Evolutionary conservation across 805 yeast species (phyloP).

Genomic region (Yarrowia porcina): DNA sequence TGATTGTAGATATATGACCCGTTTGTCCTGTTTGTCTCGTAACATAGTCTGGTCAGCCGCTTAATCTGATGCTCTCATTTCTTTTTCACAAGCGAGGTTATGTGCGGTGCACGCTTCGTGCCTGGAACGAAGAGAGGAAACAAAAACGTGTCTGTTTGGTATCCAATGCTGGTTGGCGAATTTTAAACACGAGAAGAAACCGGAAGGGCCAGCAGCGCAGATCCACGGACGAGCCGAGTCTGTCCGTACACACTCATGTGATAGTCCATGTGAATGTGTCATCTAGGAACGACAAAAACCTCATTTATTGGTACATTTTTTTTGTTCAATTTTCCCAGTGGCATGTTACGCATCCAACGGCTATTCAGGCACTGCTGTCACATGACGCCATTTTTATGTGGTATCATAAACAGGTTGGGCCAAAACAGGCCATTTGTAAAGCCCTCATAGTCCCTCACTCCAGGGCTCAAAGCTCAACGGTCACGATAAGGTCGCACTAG

Average conservation of each 20-base stretch:
- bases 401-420: not conserved
- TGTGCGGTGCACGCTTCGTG: not conserved
- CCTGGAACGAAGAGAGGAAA: not conserved
- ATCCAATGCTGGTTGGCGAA: not conserved
- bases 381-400: conserved; percentile 7
- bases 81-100: conserved; percentile 8
- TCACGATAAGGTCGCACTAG: not conserved
- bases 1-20: too few species aligned
- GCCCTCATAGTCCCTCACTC: too few species aligned
- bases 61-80: not conserved
- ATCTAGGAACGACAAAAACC: too few species aligned
- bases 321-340: not conserved
- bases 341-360: conserved; percentile 4
- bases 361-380: not conserved
- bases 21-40: too few species aligned
- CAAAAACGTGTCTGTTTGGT: not conserved
- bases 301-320: too few species aligned
- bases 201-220: conserved; percentile 1
- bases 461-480: not conserved
- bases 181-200: conserved; percentile 7
- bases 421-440: conserved; percentile 5
- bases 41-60: not conserved
- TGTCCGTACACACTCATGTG: not conserved
- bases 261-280: not conserved
- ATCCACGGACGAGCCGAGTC: not conserved